Percentiles rank a stretch among this genome's conserved stretches.
phyloP scores from a whole-genome alignment of 495 filamentous ascomycete species.

The Aspergillus carlsbadensis region DNA sequence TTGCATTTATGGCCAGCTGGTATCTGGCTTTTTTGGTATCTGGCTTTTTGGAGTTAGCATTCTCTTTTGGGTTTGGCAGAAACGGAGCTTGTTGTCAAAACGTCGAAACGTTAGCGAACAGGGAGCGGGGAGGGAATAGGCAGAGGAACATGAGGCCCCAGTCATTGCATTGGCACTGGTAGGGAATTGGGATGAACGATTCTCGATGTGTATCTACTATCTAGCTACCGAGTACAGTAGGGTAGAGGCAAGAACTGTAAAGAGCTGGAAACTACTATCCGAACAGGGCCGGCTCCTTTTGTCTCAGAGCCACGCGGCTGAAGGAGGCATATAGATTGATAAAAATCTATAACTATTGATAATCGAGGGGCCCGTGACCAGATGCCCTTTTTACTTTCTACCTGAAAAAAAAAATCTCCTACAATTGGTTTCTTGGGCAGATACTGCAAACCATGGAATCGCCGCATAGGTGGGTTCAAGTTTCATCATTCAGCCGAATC shows the following conservation, averaged over 20 bases:
- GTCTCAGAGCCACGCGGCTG: slow-evolving; percentile 9
- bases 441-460: slow-evolving; percentile 2
- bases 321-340: slow-evolving; percentile 4
- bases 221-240: no score
- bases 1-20: slow-evolving; percentile 30
- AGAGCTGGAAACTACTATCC: background rate
- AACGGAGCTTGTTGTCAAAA: slow-evolving; percentile 5
- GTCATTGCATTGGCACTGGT: slow-evolving; percentile 22
- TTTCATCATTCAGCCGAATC: background rate
- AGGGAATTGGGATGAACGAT: slow-evolving; percentile 11
- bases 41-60: slow-evolving; percentile 17
- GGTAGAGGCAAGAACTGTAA: background rate
- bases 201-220: no score
- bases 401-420: background rate
- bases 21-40: slow-evolving; percentile 21
- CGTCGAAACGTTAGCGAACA: slow-evolving; percentile 2
- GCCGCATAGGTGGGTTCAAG: background rate
- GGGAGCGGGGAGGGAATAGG: background rate
- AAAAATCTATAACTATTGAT: slow-evolving; percentile 1
- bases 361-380: background rate
- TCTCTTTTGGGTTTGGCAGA: slow-evolving; percentile 16
- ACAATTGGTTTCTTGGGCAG: slow-evolving; percentile 1
- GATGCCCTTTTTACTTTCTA: slow-evolving; percentile 3
- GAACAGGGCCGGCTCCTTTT: slow-evolving; percentile 5
- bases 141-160: slow-evolving; percentile 2